Conservation (phyloP, 768 basidiomycete species). For the Russula sp. region DNA sequence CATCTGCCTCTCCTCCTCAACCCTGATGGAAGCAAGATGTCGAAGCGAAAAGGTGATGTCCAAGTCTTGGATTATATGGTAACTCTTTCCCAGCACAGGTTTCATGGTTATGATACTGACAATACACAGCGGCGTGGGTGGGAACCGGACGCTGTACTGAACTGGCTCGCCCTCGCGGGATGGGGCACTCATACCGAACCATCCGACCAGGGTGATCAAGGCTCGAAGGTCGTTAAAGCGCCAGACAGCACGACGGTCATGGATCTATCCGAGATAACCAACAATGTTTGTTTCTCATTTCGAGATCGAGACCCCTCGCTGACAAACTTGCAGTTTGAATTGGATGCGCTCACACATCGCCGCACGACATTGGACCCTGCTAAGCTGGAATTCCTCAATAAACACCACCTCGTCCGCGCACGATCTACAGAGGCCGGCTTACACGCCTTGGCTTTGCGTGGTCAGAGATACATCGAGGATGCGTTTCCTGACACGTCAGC, state of each 20-base stretch:
- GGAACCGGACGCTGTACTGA: conserved; percentile 83
- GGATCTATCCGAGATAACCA: conserved; percentile 56
- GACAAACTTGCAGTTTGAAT: conserved; percentile 51
- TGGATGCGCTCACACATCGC: conserved; percentile 69
- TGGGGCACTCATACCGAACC: conserved; percentile 61
- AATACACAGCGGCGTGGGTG: conserved; percentile 64
- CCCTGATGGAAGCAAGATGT: conserved; percentile 88
- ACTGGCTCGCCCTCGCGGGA: conserved; percentile 92
- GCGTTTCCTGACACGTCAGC: conserved; percentile 54
- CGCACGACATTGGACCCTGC: conserved; percentile 71
- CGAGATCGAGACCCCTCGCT: not conserved
- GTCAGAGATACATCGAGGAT: conserved; percentile 45
- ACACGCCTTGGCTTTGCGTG: conserved; percentile 44
- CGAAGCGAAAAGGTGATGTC: conserved; percentile 88
- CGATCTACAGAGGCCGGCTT: conserved; percentile 47
- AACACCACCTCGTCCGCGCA: conserved; percentile 63
- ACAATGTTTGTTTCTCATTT: conserved; percentile 37
- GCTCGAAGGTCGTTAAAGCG: conserved; percentile 29
- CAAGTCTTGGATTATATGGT: conserved; percentile 84
- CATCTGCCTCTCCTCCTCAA: conserved; percentile 91
- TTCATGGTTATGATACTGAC: not conserved
- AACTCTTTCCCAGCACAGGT: conserved; percentile 20
- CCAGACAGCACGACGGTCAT: conserved; percentile 62
- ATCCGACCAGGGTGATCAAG: conserved; percentile 24
- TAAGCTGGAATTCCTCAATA: conserved; percentile 86